phyloP scores from a whole-genome alignment of 2,329 filamentous ascomycete species.

The Acephala macrosclerotiorum region DNA sequence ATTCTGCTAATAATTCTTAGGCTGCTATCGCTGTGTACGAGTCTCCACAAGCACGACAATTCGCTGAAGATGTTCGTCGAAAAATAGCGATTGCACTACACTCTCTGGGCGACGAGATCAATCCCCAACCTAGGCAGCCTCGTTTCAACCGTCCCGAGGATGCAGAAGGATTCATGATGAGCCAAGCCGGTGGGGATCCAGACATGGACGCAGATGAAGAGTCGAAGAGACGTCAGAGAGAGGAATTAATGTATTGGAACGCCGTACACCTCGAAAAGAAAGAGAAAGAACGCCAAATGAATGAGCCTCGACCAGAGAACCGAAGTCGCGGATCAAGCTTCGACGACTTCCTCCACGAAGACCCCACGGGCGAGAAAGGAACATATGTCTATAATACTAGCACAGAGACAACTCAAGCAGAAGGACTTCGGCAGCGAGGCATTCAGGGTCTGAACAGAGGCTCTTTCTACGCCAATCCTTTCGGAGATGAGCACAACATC shows the following conservation, averaged over 20 bases:
- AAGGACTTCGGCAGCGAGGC: conserved; percentile 57
- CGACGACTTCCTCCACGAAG: conserved; percentile 64
- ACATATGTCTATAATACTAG: conserved; percentile 66
- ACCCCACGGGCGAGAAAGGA: conserved; percentile 59
- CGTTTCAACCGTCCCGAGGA: conserved; percentile 72
- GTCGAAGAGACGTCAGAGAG: conserved; percentile 64
- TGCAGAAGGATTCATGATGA: conserved; percentile 67
- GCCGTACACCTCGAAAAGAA: conserved; percentile 58
- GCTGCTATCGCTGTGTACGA: conserved; percentile 60
- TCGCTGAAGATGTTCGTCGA: conserved; percentile 66
- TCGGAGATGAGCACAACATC: conserved; percentile 50
- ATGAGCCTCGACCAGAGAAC: conserved; percentile 39
- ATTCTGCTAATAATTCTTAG: conserved; percentile 30
- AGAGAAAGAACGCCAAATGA: conserved; percentile 45
- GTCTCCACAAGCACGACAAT: conserved; percentile 67
- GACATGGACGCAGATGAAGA: conserved; percentile 70
- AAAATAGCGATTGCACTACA: conserved; percentile 67
- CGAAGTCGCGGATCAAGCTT: conserved; percentile 49
- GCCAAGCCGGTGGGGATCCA: conserved; percentile 50
- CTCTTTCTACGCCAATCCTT: conserved; percentile 63
- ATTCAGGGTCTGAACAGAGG: conserved; percentile 53
- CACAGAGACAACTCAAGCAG: conserved; percentile 51
- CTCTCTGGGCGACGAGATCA: conserved; percentile 63
- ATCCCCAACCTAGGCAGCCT: conserved; percentile 50
- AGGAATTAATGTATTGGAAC: conserved; percentile 73